A percentile compares a stretch with the other conserved stretches of the same genome.
Evolutionary conservation across 2,329 filamentous ascomycete genomes (phyloP).

Genomic region (Berkeleyomyces rouxiae): DNA sequence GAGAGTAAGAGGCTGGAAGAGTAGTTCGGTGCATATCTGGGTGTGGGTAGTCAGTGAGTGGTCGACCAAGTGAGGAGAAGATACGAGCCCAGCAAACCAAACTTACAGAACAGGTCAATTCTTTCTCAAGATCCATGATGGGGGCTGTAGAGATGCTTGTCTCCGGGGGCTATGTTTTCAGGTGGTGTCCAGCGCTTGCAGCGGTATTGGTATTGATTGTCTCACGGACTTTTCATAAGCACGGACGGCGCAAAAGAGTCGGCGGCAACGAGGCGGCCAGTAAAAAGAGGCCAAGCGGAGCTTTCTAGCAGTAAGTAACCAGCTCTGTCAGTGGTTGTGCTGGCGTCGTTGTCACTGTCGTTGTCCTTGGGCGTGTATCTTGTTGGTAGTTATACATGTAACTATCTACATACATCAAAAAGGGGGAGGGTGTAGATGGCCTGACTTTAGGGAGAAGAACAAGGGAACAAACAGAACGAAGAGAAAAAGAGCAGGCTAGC

Average conservation of each 20-base stretch:
- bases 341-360: neutral
- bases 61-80: slow-evolving; percentile 1
- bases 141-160: neutral
- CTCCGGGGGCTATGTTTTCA: neutral
- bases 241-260: neutral
- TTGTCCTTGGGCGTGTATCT: neutral
- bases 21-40: slow-evolving; percentile 90
- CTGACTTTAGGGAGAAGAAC: neutral
- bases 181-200: neutral
- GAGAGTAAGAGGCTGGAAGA: slow-evolving; percentile 78
- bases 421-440: neutral
- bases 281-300: neutral
- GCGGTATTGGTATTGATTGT: neutral
- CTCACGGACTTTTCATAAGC: neutral
- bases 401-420: neutral
- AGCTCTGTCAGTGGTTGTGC: neutral
- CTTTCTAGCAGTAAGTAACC: neutral
- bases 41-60: neutral
- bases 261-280: neutral
- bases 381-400: neutral
- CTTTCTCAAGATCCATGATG: slow-evolving; percentile 63
- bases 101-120: slow-evolving; percentile 87
- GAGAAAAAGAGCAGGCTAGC: neutral
- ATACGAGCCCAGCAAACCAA: neutral
- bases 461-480: neutral